Evolutionary conservation across 345 rosid genomes (phyloP).

Genomic region (Gossypium herbaceum): DNA sequence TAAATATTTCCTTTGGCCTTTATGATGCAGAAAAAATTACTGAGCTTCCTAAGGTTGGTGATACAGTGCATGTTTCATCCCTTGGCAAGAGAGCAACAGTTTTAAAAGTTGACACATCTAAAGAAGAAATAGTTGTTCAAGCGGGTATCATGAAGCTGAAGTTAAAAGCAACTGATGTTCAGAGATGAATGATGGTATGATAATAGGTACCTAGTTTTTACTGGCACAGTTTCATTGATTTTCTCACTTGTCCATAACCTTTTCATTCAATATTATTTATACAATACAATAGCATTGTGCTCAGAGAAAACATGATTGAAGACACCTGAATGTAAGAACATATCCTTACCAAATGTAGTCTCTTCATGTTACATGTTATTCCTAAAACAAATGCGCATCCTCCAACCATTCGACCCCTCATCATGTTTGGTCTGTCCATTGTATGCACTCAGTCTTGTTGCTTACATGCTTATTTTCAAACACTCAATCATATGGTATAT

Average conservation of each 20-base stretch:
- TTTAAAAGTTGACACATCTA: slow-evolving; percentile 57
- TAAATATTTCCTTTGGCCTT: slow-evolving; percentile 4
- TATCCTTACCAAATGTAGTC: not conserved
- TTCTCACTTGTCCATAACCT: not conserved
- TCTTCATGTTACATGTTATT: not conserved
- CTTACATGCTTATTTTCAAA: not conserved
- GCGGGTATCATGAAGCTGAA: slow-evolving; percentile 81
- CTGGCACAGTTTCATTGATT: not conserved
- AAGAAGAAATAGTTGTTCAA: slow-evolving; percentile 72
- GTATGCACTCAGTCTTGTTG: not conserved
- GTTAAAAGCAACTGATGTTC: slow-evolving; percentile 52
- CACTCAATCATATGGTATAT: no score
- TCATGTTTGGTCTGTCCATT: not conserved
- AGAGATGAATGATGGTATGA: slow-evolving; percentile 20
- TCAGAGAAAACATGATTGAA: not conserved
- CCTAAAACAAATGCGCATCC: not conserved
- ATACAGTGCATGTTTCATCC: slow-evolving; percentile 51
- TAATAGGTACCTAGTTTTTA: not conserved
- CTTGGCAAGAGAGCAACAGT: slow-evolving; percentile 68
- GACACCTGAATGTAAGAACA: slow-evolving; percentile 4
- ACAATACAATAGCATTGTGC: not conserved
- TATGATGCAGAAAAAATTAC: slow-evolving; percentile 30
- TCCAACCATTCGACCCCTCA: not conserved
- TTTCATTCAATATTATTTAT: not conserved
- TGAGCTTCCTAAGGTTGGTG: slow-evolving; percentile 60